phyloP scores from a whole-genome alignment of 495 filamentous ascomycete species.

The Penicillium daleae region DNA sequence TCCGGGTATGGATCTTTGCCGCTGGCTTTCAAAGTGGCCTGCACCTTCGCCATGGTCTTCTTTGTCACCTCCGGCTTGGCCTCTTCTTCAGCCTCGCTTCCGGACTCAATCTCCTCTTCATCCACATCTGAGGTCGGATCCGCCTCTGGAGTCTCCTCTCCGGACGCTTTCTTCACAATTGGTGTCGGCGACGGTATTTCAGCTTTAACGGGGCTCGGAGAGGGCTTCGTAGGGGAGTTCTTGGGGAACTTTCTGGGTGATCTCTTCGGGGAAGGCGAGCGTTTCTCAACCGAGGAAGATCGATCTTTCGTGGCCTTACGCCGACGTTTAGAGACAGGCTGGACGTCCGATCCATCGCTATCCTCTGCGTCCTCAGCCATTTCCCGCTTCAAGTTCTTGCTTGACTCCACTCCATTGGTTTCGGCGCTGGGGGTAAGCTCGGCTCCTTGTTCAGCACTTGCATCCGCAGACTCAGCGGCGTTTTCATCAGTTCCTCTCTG shows the following conservation, averaged over 20 bases:
- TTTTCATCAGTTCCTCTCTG: constrained; percentile 32
- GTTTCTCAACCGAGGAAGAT: constrained; percentile 8
- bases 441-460: constrained; percentile 32
- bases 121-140: constrained; percentile 46
- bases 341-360: constrained; percentile 54
- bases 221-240: constrained; percentile 15
- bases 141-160: constrained; percentile 42
- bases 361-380: constrained; percentile 44
- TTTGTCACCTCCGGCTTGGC: constrained; percentile 75
- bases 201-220: constrained; percentile 4
- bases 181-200: constrained; percentile 30
- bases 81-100: constrained; percentile 64
- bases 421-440: constrained; percentile 16
- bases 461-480: constrained; percentile 29
- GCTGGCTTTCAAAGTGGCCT: constrained; percentile 68
- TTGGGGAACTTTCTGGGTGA: constrained; percentile 3
- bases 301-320: constrained; percentile 30
- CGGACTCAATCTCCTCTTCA: constrained; percentile 53
- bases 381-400: constrained; percentile 41
- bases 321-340: constrained; percentile 53
- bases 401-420: constrained; percentile 11
- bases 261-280: constrained; percentile 31
- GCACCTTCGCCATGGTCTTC: constrained; percentile 82
- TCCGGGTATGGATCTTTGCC: constrained; percentile 87
- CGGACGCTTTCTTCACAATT: constrained; percentile 38